A percentile compares a stretch with the other conserved stretches of the same genome.
phyloP scores from a whole-genome alignment of 371 early-diverging fungal species.

The Mucor ambiguus region DNA sequence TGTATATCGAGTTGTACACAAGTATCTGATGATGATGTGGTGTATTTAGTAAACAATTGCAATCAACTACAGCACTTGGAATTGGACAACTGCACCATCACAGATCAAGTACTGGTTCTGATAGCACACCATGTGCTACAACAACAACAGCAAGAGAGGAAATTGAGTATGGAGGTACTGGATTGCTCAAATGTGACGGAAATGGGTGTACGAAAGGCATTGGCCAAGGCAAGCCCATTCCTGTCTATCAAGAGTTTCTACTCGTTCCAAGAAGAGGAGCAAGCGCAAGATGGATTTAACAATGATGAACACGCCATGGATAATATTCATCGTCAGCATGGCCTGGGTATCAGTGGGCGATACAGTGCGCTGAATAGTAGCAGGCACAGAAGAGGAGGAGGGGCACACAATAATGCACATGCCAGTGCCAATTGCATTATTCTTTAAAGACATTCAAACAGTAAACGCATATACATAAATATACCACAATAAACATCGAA shows the following conservation, averaged over 20 bases:
- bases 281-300: neutral
- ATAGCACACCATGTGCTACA: constrained; percentile 31
- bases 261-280: constrained; percentile 30
- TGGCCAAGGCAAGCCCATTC: constrained; percentile 36
- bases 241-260: constrained; percentile 50
- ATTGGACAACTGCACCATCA: constrained; percentile 43
- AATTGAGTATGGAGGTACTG: constrained; percentile 40
- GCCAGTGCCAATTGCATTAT: constrained; percentile 32
- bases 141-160: neutral
- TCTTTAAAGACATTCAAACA: constrained; percentile 14
- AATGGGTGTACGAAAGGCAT: constrained; percentile 36
- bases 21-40: constrained; percentile 48
- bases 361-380: constrained; percentile 17
- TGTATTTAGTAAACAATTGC: constrained; percentile 36
- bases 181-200: constrained; percentile 52
- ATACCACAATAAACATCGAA: neutral
- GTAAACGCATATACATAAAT: neutral
- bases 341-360: neutral
- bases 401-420: constrained; percentile 12
- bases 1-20: constrained; percentile 60
- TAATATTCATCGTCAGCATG: neutral
- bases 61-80: constrained; percentile 38
- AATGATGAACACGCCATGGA: neutral
- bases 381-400: constrained; percentile 8
- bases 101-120: constrained; percentile 34